These are phyloP conservation scores for Venturia carpophila DNA, from an alignment of 2,329 filamentous ascomycete species.

Conservation along the genomic window DNA sequence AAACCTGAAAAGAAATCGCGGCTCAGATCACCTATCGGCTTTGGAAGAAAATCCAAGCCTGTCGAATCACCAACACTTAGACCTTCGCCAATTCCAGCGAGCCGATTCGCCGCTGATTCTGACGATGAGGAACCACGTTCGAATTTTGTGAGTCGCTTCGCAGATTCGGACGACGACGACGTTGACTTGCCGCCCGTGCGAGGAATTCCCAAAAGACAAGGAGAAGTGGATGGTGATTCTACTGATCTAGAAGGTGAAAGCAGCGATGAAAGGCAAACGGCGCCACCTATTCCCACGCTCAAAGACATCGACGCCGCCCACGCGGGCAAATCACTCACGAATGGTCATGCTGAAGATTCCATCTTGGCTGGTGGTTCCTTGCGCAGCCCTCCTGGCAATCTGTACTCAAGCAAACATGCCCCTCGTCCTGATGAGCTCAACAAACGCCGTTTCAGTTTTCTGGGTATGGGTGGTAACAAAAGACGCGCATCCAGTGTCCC, in stretches of 20 bases:
- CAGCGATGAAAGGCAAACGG: constrained; percentile 28
- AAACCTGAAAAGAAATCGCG: constrained; percentile 20
- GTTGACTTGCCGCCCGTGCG: constrained; percentile 52
- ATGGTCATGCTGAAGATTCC: constrained; percentile 26
- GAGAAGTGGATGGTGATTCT: constrained; percentile 47
- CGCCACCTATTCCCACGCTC: constrained; percentile 38
- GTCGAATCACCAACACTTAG: constrained; percentile 29
- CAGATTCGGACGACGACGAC: constrained; percentile 39
- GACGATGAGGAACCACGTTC: constrained; percentile 40
- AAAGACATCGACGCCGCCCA: constrained; percentile 30
- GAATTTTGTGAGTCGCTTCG: constrained; percentile 41
- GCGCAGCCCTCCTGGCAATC: constrained; percentile 25
- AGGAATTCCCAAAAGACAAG: constrained; percentile 50
- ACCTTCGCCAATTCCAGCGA: constrained; percentile 27
- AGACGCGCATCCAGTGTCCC: constrained; percentile 25
- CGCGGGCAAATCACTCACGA: constrained; percentile 23
- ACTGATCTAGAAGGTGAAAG: constrained; percentile 40
- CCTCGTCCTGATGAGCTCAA: constrained; percentile 30
- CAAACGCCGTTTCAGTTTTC: constrained; percentile 34
- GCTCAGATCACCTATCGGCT: constrained; percentile 42
- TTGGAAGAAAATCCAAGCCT: constrained; percentile 57
- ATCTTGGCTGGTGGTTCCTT: constrained; percentile 33
- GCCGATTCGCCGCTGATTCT: constrained; percentile 58
- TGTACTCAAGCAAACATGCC: constrained; percentile 11
- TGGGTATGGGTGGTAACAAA: constrained; percentile 57